A percentile compares a stretch with the other conserved stretches of the same genome.
phyloP scores from a whole-genome alignment of 148 eudicot genomes.

The Bassia scoparia region DNA sequence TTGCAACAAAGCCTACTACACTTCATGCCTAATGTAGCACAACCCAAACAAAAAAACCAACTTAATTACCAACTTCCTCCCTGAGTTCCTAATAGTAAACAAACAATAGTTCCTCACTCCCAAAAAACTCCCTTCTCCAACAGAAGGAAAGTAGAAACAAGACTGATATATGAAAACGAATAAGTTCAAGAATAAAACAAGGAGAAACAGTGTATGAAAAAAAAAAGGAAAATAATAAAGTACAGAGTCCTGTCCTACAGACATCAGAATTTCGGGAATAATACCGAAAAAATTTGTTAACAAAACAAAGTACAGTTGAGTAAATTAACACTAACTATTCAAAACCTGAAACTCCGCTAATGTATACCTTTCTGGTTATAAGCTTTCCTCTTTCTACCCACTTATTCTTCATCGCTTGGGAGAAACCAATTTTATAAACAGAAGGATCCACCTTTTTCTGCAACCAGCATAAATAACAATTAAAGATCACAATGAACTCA shows the following conservation, averaged over 20 bases:
- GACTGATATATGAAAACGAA: not conserved
- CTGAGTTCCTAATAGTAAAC: not conserved
- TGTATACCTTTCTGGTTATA: conserved; percentile 56
- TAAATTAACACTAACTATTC: not conserved
- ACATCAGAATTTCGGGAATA: not conserved
- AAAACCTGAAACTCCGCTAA: not conserved
- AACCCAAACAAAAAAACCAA: not conserved
- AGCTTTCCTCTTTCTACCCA: conserved; percentile 75
- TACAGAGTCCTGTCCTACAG: not conserved
- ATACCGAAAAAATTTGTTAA: not conserved
- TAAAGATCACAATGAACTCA: not conserved
- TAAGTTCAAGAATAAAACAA: not conserved
- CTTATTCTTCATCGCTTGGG: conserved; percentile 70
- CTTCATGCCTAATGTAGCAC: not conserved
- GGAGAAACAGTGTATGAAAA: not conserved
- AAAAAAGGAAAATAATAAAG: not conserved
- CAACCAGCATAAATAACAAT: conserved; percentile 18
- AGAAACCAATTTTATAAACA: conserved; percentile 52
- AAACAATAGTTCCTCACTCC: not conserved
- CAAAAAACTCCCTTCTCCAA: not conserved
- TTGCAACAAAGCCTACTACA: too few species aligned
- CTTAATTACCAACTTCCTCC: not conserved
- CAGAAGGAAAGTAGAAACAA: not conserved
- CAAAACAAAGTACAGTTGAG: not conserved
- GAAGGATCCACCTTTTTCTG: conserved; percentile 69